Base-by-base conservation (phyloP, 306 rosid genomes). In the Quercus agrifolia region DNA sequence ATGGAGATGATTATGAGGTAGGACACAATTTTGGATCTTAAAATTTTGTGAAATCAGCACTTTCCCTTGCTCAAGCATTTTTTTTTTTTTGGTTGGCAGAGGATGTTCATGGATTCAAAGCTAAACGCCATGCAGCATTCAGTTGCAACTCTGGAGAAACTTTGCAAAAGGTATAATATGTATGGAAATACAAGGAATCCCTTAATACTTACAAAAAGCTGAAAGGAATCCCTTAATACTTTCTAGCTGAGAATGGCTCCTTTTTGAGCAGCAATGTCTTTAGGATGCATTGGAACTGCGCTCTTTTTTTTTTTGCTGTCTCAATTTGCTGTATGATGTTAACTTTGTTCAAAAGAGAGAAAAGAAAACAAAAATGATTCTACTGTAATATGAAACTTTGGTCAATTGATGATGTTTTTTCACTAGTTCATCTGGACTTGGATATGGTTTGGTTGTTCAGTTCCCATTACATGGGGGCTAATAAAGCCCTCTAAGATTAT, bases 121-220 rank as follows among this genome's bases (percentile, higher is more conserved):
- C 89, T 92, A 79, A 92, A 95, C 74, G 75, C 91, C 25, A 78
- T 95, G 92, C 99, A 95, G 84, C 98, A 92, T 83, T 92, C 99
- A 19, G 75, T 87, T 74, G 95, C 91, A 11, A 89, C 96, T 55
- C 80, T 95, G 83, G 85, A 89, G 91, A 95, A 92, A 51, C 83
- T 95, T 12, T 91, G 99, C 87, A 49, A 74, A 80, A 86, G 99
- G 86, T 84, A 87, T 73, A 84, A 74, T 74, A 44, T 75, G 81
- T 77, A 78, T 70, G 79, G 74, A 78, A 80, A 84, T 78, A 79
- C 46, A 0, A 41, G 59, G 87, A 90, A 90, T 72, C 91, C 91
- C 54, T 78, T 90, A 82, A 86, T 92, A 49, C 54, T 49, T 12
- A 2, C 54, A 49, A 49, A 49, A 13, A 49, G 11, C 14, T 49